These are phyloP conservation scores for Ceratocystis lukuohia DNA, from an alignment of 2,329 filamentous ascomycete species.

Conservation along the genomic window DNA sequence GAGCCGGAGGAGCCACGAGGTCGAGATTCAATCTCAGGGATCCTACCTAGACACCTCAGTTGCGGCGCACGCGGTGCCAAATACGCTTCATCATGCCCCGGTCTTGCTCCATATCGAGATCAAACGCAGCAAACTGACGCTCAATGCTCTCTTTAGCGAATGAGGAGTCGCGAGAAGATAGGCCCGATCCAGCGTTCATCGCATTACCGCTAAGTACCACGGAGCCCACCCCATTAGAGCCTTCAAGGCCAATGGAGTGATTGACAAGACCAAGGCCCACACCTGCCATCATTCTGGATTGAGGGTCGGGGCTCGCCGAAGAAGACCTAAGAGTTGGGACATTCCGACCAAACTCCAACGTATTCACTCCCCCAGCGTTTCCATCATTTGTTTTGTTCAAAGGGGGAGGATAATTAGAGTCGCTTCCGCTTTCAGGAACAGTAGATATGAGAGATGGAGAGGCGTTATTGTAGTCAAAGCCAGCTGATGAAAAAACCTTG, in stretches of 20 bases:
- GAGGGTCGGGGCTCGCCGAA: neutral
- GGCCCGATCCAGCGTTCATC: conserved; percentile 20
- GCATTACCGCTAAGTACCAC: conserved; percentile 26
- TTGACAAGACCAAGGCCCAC: conserved; percentile 5
- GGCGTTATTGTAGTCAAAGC: neutral
- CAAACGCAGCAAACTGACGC: conserved; percentile 39
- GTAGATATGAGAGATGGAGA: neutral
- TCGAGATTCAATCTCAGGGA: conserved; percentile 11
- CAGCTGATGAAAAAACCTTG: neutral
- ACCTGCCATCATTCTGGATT: neutral
- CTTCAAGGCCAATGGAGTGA: conserved; percentile 18
- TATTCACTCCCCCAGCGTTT: neutral
- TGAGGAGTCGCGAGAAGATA: conserved; percentile 20
- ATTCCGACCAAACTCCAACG: neutral
- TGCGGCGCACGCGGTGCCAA: conserved; percentile 42
- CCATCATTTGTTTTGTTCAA: neutral
- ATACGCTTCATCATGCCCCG: conserved; percentile 47
- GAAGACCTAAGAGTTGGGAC: neutral
- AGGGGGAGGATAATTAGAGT: neutral
- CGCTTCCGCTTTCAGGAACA: neutral
- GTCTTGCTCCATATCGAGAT: conserved; percentile 39
- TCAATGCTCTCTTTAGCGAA: conserved; percentile 41
- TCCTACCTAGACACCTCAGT: conserved; percentile 1
- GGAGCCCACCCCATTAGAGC: neutral
- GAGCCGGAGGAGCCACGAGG: neutral